Evolutionary conservation across 1,139 yeast genomes (phyloP).

Genomic region (Chernovozyma sophiae-reginae): DNA sequence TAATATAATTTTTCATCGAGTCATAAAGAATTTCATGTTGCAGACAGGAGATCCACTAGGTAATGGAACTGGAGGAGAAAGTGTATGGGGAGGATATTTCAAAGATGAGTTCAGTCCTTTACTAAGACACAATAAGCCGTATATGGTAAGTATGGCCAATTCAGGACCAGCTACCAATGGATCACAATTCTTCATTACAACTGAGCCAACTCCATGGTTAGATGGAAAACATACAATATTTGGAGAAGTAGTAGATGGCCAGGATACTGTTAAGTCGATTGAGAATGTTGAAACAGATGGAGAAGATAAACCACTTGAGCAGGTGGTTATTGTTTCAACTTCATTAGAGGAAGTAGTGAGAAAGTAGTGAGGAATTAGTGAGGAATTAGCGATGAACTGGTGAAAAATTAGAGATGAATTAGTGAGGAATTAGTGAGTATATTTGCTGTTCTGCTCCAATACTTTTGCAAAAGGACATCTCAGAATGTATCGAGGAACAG

Average conservation of each 20-base stretch:
- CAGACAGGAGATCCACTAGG: slow-evolving; percentile 54
- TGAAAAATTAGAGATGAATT: too few relatives aligned
- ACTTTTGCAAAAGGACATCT: too few relatives aligned
- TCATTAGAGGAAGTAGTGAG: slow-evolving; percentile 5
- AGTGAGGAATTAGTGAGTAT: too few relatives aligned
- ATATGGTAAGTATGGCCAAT: slow-evolving; percentile 44
- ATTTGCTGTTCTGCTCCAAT: too few relatives aligned
- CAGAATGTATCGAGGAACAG: too few relatives aligned
- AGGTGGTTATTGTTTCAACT: slow-evolving; percentile 19
- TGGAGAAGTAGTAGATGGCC: slow-evolving; percentile 27
- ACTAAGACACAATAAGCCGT: slow-evolving; percentile 38
- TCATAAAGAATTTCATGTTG: slow-evolving; percentile 47
- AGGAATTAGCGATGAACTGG: not conserved
- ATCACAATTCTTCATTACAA: slow-evolving; percentile 31
- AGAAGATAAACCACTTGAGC: slow-evolving; percentile 19
- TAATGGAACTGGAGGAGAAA: slow-evolving; percentile 47
- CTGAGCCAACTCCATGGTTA: slow-evolving; percentile 22
- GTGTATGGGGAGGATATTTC: slow-evolving; percentile 41
- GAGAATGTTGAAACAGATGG: slow-evolving; percentile 21
- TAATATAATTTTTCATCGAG: slow-evolving; percentile 41
- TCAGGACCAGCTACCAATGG: slow-evolving; percentile 28
- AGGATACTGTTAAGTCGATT: slow-evolving; percentile 23
- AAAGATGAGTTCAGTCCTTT: slow-evolving; percentile 39
- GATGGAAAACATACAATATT: slow-evolving; percentile 28
- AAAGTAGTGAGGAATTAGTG: not conserved